Base-by-base conservation (phyloP, 345 rosid species). In the Draba incana region DNA sequence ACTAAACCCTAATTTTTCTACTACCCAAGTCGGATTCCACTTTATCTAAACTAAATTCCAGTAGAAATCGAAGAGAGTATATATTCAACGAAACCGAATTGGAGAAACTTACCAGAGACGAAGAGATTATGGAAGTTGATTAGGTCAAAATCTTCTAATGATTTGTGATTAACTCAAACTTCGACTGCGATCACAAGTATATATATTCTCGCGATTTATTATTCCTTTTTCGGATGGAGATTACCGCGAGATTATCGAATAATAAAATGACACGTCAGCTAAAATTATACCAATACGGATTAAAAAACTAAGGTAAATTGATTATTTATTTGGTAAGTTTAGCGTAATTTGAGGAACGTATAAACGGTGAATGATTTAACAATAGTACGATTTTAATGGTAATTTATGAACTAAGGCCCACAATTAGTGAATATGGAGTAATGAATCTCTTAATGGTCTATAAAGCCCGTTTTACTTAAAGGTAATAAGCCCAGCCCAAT, bases 321-420 rank as follows among this genome's bases (percentile, higher is more conserved):
- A 20, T 8, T 5, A 28, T 54, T 33, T n/a, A 15, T 56, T 57
- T 2, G 27, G 27, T 57, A 44, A 33, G 8, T 23, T 20, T 24
- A 24, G 31, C 30, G 33, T 37, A 47, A 47, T 57, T 67, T 67
- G 33, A 66, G 53, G 52, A 66, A 53, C 42, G 13, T 15, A 52
- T 41, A 14, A 43, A 30, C 25, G 16, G 35, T 37, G 23, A 37
- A 4, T 58, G 24, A 16, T 31, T 31, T 20, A 44, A 41, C 15
- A 31, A 0, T 20, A 31, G 43, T 24, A 52, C 50, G 5, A 52
- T 14, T 50, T 11, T 28, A 15, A 16, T 42, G 8, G 10, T 7
- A 33, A 8, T 24, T 63, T 48, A 23, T 70, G 61, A 16, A 43
- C n/a, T 49, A 61, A 52, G 54, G 68, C 62, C 75, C 62, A 70